Conservation (phyloP, 441 rosid species). For the Macaranga tanarius region DNA sequence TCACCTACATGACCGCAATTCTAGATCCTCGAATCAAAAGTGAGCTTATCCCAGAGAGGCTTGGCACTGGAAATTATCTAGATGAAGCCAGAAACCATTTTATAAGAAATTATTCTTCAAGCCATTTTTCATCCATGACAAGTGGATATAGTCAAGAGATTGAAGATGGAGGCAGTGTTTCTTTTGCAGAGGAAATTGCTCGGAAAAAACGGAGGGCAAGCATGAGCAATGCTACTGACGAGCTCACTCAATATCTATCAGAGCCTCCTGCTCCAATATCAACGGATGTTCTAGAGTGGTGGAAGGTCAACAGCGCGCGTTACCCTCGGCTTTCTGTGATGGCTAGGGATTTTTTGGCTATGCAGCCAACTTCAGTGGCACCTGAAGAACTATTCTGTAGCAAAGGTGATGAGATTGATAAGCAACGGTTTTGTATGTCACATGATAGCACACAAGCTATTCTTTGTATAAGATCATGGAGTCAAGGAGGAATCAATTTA, state of each 20-base stretch:
- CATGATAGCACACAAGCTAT: conserved; percentile 63
- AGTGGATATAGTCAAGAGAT: conserved; percentile 64
- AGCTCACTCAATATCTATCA: conserved; percentile 82
- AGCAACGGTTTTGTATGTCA: conserved; percentile 68
- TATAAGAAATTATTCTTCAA: conserved; percentile 58
- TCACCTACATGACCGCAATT: conserved; percentile 82
- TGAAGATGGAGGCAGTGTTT: conserved; percentile 72
- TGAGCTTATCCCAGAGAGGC: conserved; percentile 79
- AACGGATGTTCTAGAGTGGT: conserved; percentile 89
- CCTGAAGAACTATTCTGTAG: conserved; percentile 78
- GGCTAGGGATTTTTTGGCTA: conserved; percentile 85
- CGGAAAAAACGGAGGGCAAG: conserved; percentile 84
- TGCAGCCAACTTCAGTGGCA: conserved; percentile 74
- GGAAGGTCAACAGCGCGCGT: conserved; percentile 82
- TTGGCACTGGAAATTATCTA: conserved; percentile 60
- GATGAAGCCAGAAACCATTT: conserved; percentile 88
- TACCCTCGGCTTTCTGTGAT: conserved; percentile 77
- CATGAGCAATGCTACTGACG: conserved; percentile 65
- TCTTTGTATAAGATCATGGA: conserved; percentile 86
- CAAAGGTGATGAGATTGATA: conserved; percentile 71
- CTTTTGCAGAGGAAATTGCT: conserved; percentile 92
- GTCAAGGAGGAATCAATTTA: conserved; percentile 64
- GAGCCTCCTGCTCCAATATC: conserved; percentile 86
- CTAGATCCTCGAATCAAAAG: conserved; percentile 87
- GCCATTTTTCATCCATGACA: conserved; percentile 60